Evolutionary conservation across 108 stramenopile genomes (phyloP), one percentile per base, ranked within the genome.

Genomic region (Conticribra weissflogii): DNA sequence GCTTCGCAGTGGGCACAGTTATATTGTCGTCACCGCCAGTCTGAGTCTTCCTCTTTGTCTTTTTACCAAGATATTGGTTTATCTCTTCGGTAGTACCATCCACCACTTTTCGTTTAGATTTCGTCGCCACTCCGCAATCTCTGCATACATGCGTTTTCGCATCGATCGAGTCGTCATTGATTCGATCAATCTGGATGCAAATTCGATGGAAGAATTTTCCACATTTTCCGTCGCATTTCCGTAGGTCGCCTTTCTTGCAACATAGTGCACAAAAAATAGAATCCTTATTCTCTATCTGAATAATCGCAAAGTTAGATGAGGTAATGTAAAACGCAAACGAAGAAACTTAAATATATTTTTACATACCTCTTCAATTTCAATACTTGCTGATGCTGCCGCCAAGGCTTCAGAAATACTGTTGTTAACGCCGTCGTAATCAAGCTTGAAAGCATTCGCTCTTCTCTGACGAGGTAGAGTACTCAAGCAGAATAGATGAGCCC

Each of bases 401-500:
- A n/a, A n/a, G n/a, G n/a, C n/a, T n/a, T n/a, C n/a, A n/a, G n/a
- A n/a, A n/a, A n/a, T n/a, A n/a, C n/a, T n/a, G n/a, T n/a, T n/a
- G n/a, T n/a, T n/a, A n/a, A n/a, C n/a, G n/a, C n/a, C n/a, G n/a
- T n/a, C n/a, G n/a, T n/a, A n/a, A n/a, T 12, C 8, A 5, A 9
- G 36, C 5, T 12, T 41, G 36, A 41, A 5, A 41, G 5, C 36
- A 5, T 9, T 9, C 12, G 5, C 12, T 12, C 8, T 41, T 41
- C n/a, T 63, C 23, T 64, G 62, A 23, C 34, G 54, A 28, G 57
- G 53, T 17, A 59, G 49, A 14, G 55, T 3, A 64, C 49, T 70
- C 36, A 68, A 36, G 63, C 76, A 77, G 44, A 62, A 69, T 17
- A 77, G 23, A 63, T 77, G 76, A 27, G 58, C 76, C 68, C 68